Base-by-base conservation (phyloP, 192 early-diverging fungal genomes). In the Backusella luteola region DNA sequence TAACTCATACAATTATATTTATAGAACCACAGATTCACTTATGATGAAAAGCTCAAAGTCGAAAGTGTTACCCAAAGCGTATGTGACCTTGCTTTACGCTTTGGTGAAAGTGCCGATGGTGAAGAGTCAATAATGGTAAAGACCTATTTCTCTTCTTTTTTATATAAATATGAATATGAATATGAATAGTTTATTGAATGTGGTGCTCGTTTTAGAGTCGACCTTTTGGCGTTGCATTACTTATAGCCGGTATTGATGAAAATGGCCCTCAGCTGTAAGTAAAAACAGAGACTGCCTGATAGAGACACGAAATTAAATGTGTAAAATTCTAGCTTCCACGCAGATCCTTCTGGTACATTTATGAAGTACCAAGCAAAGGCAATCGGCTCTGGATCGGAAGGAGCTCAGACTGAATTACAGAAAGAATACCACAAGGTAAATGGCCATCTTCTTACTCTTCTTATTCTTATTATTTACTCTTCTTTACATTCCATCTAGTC, bases 371-470 rank as follows among this genome's bases (percentile, higher is more conserved):
- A 98, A 77, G 97, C 97, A 26, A 99, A 99, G 86, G 98, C 98
- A 7, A 99, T 99, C 78, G 98, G 98, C 38, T 97, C 96, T 34
- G 98, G 98, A 63, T 97, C 96, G 4, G 98, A 99, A 83, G 98
- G 98, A 35, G 98, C 98, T 38, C 96, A 99, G 81, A 95, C 96
- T 3, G 97, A 97, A 83, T 86, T 99, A 70, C 95, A 99, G 82
- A 96, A 97, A 85, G 93, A 98, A 80, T 99, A 96, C 78, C 95
- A 98, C 80, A 90, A 94, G 82, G 93, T 91, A 80, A 75, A 19
- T 35, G 67, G 12, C 59, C n/a, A 29, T 9, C 59, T 70, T 35
- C 15, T 35, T 35, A 6, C 34, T 17, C 34, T 46, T 29, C 0
- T 32, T 46, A 26, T 53, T 42, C 1, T 2, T 38, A 3, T 26